A percentile compares a stretch with the other conserved stretches of the same genome.
These are phyloP conservation scores for Alternaria incomplexa DNA, from an alignment of 2,329 filamentous ascomycete genomes.

Conservation along the genomic window DNA sequence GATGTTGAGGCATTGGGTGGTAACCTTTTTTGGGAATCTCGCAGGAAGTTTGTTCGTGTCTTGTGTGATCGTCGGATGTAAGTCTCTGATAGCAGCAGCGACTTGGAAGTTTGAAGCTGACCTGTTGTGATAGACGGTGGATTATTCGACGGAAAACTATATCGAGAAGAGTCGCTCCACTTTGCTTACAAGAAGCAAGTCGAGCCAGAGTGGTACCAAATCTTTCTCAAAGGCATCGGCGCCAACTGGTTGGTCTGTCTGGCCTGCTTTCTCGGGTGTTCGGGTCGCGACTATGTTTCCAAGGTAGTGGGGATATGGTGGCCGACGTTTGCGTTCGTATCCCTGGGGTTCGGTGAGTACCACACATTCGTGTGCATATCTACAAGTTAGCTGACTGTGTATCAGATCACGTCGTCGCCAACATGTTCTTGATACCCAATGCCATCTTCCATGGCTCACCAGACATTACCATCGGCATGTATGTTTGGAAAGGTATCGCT, in stretches of 20 bases:
- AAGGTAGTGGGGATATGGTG: slow-evolving; percentile 39
- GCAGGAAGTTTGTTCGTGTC: slow-evolving; percentile 58
- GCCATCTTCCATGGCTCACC: slow-evolving; percentile 31
- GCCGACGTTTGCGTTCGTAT: slow-evolving; percentile 33
- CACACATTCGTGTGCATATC: background rate
- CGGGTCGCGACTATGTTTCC: slow-evolving; percentile 24
- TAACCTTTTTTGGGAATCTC: slow-evolving; percentile 59
- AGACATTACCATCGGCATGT: slow-evolving; percentile 27
- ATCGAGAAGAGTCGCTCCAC: slow-evolving; percentile 20
- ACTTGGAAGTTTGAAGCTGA: background rate
- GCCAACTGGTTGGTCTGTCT: slow-evolving; percentile 32
- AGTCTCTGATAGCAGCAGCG: slow-evolving; percentile 8
- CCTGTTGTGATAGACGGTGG: slow-evolving; percentile 49
- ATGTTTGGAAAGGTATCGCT: slow-evolving; percentile 40
- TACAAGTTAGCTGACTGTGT: background rate
- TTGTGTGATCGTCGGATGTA: slow-evolving; percentile 57
- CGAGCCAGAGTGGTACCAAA: slow-evolving; percentile 20
- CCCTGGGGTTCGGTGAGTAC: slow-evolving; percentile 23
- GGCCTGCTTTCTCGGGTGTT: slow-evolving; percentile 28
- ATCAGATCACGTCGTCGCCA: slow-evolving; percentile 34
- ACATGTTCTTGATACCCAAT: slow-evolving; percentile 38
- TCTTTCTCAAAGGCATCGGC: slow-evolving; percentile 31
- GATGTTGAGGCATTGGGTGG: slow-evolving; percentile 52
- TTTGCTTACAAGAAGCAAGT: slow-evolving; percentile 27
- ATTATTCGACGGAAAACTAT: slow-evolving; percentile 46